Evolutionary conservation across 106 monocot genomes (phyloP).

Genomic region (Dendrobium officinale): DNA sequence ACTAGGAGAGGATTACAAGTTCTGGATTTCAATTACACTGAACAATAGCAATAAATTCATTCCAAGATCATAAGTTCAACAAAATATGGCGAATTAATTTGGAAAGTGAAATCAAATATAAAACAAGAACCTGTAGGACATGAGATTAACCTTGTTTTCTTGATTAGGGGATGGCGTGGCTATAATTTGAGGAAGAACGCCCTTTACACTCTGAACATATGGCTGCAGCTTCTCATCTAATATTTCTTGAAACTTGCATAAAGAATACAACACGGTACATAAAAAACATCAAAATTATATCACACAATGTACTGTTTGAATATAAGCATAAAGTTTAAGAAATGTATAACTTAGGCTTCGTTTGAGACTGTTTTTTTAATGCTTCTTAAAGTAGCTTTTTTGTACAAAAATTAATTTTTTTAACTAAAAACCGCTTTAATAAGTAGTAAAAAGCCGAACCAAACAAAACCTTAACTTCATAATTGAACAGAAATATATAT

Average conservation of each 20-base stretch:
- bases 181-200: conserved; percentile 41
- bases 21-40: too few relatives aligned
- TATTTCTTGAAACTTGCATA: conserved; percentile 47
- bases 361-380: too few relatives aligned
- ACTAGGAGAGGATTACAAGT: too few relatives aligned
- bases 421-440: too few relatives aligned
- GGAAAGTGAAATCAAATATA: too few relatives aligned
- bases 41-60: background rate
- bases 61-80: background rate
- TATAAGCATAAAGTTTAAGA: background rate
- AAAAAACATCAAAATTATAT: background rate
- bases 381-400: too few relatives aligned
- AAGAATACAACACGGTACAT: background rate
- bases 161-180: conserved; percentile 30
- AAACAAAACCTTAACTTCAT: too few relatives aligned
- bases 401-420: too few relatives aligned
- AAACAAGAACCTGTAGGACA: background rate
- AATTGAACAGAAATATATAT: too few relatives aligned
- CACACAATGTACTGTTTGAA: background rate
- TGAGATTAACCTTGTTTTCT: conserved; percentile 34
- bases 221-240: conserved; percentile 66
- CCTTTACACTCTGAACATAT: conserved; percentile 36
- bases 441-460: too few relatives aligned
- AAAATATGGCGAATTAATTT: background rate
- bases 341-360: background rate